Conservation (phyloP, 768 basidiomycete species). For the Boletus insuetus region DNA sequence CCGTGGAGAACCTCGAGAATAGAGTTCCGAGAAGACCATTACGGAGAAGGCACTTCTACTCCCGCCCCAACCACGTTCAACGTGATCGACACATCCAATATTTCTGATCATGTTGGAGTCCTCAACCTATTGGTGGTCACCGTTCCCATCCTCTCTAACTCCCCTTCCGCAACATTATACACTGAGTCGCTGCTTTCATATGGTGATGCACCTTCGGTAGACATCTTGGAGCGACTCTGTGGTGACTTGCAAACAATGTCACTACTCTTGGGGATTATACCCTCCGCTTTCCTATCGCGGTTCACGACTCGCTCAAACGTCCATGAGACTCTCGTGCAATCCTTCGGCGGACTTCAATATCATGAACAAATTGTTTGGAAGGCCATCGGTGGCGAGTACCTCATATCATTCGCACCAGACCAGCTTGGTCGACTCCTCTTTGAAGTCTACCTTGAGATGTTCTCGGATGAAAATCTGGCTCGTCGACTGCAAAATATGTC, state of each 20-base stretch:
- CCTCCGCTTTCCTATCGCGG: conserved; percentile 23
- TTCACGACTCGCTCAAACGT: conserved; percentile 31
- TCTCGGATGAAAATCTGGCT: conserved; percentile 26
- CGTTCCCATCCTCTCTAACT: conserved; percentile 22
- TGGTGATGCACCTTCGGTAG: conserved; percentile 5
- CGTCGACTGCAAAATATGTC: conserved; percentile 7
- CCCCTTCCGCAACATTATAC: conserved; percentile 26
- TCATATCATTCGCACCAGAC: conserved; percentile 20
- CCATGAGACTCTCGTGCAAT: conserved; percentile 17
- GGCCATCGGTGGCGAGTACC: conserved; percentile 1
- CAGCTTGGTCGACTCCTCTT: conserved; percentile 28
- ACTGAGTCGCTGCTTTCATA: conserved; percentile 27
- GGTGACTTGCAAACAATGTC: conserved; percentile 29
- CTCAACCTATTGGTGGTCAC: conserved; percentile 26
- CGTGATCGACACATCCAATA: conserved; percentile 34
- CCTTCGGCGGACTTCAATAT: conserved; percentile 5
- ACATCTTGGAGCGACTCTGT: conserved; percentile 24
- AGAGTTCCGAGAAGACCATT: conserved; percentile 20
- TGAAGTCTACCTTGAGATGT: conserved; percentile 29
- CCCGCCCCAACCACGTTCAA: conserved; percentile 30
- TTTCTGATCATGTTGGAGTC: conserved; percentile 31
- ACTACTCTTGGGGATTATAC: conserved; percentile 27
- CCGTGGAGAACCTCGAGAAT: conserved; percentile 27
- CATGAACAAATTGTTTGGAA: conserved; percentile 30
- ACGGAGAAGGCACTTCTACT: conserved; percentile 8